These are phyloP conservation scores for Mycoemilia scoparia DNA, from an alignment of 192 early-diverging fungal species.

Conservation along the genomic window DNA sequence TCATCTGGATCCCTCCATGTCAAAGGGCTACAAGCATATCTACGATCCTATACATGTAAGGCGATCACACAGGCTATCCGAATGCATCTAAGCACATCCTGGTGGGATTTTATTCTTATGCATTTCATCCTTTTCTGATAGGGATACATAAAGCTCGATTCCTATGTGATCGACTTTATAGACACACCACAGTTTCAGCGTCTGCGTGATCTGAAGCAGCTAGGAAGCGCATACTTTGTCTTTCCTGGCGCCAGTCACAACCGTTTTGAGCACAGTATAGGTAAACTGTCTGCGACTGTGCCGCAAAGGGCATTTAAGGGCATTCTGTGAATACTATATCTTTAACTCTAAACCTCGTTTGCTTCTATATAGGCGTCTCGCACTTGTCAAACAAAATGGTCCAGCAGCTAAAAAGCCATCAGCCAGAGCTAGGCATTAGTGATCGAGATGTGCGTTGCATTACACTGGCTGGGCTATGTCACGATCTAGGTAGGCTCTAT, in stretches of 20 bases:
- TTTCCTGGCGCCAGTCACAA: constrained; percentile 91
- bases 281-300: no score
- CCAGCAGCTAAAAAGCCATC: constrained; percentile 42
- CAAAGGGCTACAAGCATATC: constrained; percentile 32
- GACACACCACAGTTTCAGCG: constrained; percentile 96
- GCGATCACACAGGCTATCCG: neutral
- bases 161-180: constrained; percentile 44
- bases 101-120: constrained; percentile 5
- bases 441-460: constrained; percentile 70
- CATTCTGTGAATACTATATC: no score
- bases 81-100: constrained; percentile 2
- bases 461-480: constrained; percentile 76
- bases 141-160: constrained; percentile 58
- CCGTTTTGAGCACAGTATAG: constrained; percentile 86
- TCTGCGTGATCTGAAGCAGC: constrained; percentile 79
- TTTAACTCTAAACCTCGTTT: no score
- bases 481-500: constrained; percentile 63
- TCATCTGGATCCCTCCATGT: no score
- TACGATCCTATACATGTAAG: constrained; percentile 62
- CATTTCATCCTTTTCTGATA: no score
- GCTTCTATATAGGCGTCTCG: constrained; percentile 69
- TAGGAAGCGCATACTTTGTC: constrained; percentile 72
- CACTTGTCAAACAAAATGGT: constrained; percentile 62
- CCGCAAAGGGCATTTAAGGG: no score
- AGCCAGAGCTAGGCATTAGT: constrained; percentile 63